These are phyloP conservation scores for Suillus cothurnatus DNA, from an alignment of 768 basidiomycete species.

Conservation along the genomic window DNA sequence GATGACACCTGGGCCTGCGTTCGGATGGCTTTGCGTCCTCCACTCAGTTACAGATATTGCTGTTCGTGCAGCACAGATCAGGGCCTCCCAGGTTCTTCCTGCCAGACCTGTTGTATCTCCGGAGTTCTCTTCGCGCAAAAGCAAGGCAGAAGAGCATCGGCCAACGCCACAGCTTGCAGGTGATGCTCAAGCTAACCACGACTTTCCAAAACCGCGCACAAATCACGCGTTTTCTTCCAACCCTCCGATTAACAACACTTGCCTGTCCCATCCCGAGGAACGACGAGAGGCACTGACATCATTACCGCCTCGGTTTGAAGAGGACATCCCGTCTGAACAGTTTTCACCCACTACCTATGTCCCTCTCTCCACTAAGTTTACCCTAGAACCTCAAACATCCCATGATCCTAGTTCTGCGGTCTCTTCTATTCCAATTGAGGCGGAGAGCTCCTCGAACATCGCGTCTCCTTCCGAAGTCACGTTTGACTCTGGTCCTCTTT, in stretches of 20 bases:
- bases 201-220: neutral
- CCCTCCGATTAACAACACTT: neutral
- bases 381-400: neutral
- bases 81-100: constrained; percentile 41
- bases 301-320: neutral
- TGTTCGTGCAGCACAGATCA: constrained; percentile 61
- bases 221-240: constrained; percentile 7
- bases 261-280: neutral
- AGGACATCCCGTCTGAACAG: neutral
- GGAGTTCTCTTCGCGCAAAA: constrained; percentile 1
- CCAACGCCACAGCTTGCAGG: neutral
- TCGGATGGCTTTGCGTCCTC: constrained; percentile 72
- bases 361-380: neutral
- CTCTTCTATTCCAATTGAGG: neutral
- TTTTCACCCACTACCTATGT: neutral
- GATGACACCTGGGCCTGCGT: constrained; percentile 73
- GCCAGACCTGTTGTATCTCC: constrained; percentile 2
- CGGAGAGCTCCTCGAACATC: neutral
- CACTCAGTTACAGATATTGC: constrained; percentile 63
- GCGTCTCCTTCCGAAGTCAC: neutral
- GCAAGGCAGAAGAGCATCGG: neutral
- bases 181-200: neutral
- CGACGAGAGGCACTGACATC: neutral
- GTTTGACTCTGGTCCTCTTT: neutral
- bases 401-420: neutral